Conservation (phyloP, 2,329 filamentous ascomycete species). For the Pseudogymnoascus sp. region DNA sequence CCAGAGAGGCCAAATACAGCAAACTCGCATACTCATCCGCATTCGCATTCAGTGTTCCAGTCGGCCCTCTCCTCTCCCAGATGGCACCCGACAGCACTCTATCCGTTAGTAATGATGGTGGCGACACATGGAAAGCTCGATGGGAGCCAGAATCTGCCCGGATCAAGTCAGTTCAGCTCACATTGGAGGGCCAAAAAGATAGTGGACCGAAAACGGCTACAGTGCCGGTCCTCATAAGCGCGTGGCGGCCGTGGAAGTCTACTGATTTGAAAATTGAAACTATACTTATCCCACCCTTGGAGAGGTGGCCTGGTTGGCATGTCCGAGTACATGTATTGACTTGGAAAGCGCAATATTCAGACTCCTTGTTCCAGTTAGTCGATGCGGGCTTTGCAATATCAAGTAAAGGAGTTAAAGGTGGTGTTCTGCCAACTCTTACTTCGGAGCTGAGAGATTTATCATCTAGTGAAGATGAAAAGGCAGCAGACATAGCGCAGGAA, state of each 20-base stretch:
- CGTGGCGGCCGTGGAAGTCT: constrained; percentile 23
- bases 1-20: constrained; percentile 40
- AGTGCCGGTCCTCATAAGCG: constrained; percentile 11
- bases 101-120: constrained; percentile 20
- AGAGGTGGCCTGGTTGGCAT: constrained; percentile 35
- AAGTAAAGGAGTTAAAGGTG: constrained; percentile 13
- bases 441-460: background rate
- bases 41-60: constrained; percentile 41
- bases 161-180: background rate
- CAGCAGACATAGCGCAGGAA: background rate
- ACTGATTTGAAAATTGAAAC: constrained; percentile 31
- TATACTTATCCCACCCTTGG: constrained; percentile 32
- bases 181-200: background rate
- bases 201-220: background rate
- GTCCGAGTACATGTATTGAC: constrained; percentile 32
- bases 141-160: constrained; percentile 22
- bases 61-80: constrained; percentile 32
- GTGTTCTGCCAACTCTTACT: constrained; percentile 11
- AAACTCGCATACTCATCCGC: constrained; percentile 46
- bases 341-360: constrained; percentile 9
- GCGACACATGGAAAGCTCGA: constrained; percentile 23
- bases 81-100: constrained; percentile 27
- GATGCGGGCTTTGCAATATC: constrained; percentile 28
- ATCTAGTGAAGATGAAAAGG: background rate
- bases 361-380: constrained; percentile 9